Evolutionary conservation across 805 yeast genomes (phyloP), one percentile per base, ranked within the genome.

Genomic region (Zygosaccharomyces bisporus): DNA sequence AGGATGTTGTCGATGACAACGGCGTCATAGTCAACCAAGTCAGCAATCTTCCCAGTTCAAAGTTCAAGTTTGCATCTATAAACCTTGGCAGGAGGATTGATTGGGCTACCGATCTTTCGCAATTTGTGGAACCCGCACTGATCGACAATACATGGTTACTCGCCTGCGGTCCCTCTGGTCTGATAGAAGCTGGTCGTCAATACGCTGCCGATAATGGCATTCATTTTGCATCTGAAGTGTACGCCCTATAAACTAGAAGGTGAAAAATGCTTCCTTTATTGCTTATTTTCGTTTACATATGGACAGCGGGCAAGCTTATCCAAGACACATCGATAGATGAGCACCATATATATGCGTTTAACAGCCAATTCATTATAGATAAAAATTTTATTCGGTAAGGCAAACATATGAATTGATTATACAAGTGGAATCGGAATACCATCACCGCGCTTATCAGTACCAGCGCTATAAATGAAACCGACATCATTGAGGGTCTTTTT

Each of bases 401-500:
- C 12, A 7, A 21, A 13, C 12, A 14, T n/a, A 9, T 9, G 4
- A 5, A 17, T 25, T 25, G 16, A 25, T 41, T 54, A 73, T 14
- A 73, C 45, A 44, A 71, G 66, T 4, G 87, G 80, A 12, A 75
- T 75, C 8, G 91, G 81, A 2, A 84, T 83, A 6, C 95, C 95
- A 61, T 86, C 95, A n/a, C 90, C 95, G 42, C 95, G 72, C n/a
- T 71, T 74, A 53, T 86, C 95, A 43, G 85, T 77, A 1, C 95
- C 95, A 8, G 78, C 95, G 31, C 81, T 69, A 59, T 77, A 81
- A 2, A 80, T 72, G 30, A 74, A 61, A 10, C 57, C 53, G 2
- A 75, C 77, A 19, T 64, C 54, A n/a, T 63, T 59, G 31, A 49
- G 51, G 12, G 67, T 72, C 44, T 70, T 74, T 56, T 71, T 73